Base-by-base conservation (phyloP, 1,139 yeast genomes). In the Hemisphaericaspora xylofermentans region DNA sequence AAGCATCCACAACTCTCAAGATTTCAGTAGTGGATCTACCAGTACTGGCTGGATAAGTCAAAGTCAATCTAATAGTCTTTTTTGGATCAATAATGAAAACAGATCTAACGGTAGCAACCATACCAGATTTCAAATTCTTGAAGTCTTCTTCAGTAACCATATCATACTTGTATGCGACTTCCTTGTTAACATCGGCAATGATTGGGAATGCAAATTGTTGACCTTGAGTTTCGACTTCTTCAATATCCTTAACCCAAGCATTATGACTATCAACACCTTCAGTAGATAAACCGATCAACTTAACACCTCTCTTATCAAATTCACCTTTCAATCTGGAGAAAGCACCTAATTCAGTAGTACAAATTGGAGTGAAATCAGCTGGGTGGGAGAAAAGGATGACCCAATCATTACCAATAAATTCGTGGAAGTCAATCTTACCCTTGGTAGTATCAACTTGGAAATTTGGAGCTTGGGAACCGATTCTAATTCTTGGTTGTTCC, bases 11-110 rank as follows among this genome's bases (percentile, higher is more conserved):
- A 35, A 84, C 94, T 68, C 96, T 82, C 63, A 88, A 75, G 38
- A 88, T 88, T 68, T 88, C 96, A 41, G 84, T 76, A 43, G 95
- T 76, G 79, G 88, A 88, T 74, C 96, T 82, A 61, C 96, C 96
- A 47, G 88, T 84, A 38, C 94, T 81, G 43, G 96, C 94, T 43
- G 96, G 96, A 72, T 88, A 88, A 17, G 91, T 79, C 71, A 88
- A 67, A 50, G 82, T 81, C 59, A 87, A 74, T 66, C 96, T 82
- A 58, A 88, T 79, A 67, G 84, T 88, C 78, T 88, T 88, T 51
- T 71, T 61, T 46, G 96, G 96, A 64, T 88, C 96, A 61, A 88
- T 87, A 61, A 88, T 71, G 66, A 84, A 88, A 36, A 88, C 96
- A 15, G 93, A 83, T 71, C 96, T 85, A 63, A 88, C 84, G 45